phyloP scores from a whole-genome alignment of 23 red algal species.

The Gracilaria vermiculophylla region DNA sequence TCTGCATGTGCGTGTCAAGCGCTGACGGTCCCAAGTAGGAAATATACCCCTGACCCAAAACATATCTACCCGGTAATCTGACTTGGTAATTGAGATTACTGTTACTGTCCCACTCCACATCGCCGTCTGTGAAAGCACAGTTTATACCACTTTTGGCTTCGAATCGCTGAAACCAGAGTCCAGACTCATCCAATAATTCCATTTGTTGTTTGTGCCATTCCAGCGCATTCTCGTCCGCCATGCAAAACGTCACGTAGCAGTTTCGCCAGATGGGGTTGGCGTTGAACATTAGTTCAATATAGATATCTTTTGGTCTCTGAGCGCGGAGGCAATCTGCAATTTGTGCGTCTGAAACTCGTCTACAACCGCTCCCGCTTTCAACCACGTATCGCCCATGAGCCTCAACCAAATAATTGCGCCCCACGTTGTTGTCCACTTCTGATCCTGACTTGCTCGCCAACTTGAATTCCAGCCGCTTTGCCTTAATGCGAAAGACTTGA shows the following conservation, averaged over 20 bases:
- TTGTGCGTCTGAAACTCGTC: conserved; percentile 50
- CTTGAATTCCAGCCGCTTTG: conserved; percentile 42
- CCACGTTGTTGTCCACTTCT: conserved; percentile 40
- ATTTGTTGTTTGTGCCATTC: conserved; percentile 49
- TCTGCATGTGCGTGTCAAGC: conserved; percentile 20
- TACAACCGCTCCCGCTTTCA: conserved; percentile 40
- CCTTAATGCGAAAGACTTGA: conserved; percentile 32
- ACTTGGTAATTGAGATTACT: conserved; percentile 47
- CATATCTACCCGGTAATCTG: conserved; percentile 49
- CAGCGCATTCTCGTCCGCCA: background rate
- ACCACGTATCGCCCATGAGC: conserved; percentile 49
- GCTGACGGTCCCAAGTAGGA: conserved; percentile 35
- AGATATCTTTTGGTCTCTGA: conserved; percentile 24
- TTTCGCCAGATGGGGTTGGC: conserved; percentile 26
- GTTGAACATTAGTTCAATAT: conserved; percentile 44
- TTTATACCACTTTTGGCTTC: conserved; percentile 27
- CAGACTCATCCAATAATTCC: background rate
- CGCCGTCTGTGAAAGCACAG: conserved; percentile 52
- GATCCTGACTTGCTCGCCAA: conserved; percentile 7
- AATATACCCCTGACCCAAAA: conserved; percentile 11
- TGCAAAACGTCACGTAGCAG: conserved; percentile 26
- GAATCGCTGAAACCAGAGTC: conserved; percentile 26
- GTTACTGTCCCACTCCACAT: conserved; percentile 46
- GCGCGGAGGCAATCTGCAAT: conserved; percentile 46
- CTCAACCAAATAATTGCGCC: conserved; percentile 42